These are phyloP conservation scores for Canavalia ensiformis DNA, from an alignment of 306 rosid genomes.

Conservation along the genomic window DNA sequence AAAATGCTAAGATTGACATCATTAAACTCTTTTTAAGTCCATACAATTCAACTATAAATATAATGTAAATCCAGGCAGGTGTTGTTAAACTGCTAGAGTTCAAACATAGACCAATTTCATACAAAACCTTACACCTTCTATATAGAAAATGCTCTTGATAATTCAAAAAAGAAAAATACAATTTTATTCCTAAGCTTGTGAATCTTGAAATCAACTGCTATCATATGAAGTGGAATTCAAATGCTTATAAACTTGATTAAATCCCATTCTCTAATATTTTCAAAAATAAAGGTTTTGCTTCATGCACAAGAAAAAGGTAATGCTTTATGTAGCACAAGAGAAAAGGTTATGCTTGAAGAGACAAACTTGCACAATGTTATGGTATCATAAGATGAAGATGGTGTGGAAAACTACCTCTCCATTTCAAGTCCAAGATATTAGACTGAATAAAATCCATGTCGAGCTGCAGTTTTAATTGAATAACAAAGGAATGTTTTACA, in stretches of 20 bases:
- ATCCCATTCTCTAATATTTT: neutral
- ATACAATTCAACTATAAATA: conserved; percentile 8
- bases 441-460: conserved; percentile 81
- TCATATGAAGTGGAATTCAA: conserved; percentile 16
- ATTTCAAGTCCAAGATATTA: conserved; percentile 66
- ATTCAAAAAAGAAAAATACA: neutral
- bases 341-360: conserved; percentile 28
- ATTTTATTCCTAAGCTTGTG: neutral
- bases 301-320: neutral
- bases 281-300: conserved; percentile 16
- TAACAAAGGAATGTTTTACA: conserved; percentile 46
- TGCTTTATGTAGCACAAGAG: neutral
- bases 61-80: neutral
- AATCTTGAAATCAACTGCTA: conserved; percentile 16
- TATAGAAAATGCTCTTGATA: neutral
- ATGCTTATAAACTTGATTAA: conserved; percentile 1
- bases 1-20: neutral
- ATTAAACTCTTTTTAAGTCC: conserved; percentile 6
- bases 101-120: conserved; percentile 17
- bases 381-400: conserved; percentile 16
- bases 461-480: conserved; percentile 70
- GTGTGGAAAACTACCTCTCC: conserved; percentile 70
- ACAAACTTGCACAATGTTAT: conserved; percentile 7
- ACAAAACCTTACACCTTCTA: conserved; percentile 21
- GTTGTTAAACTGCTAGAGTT: neutral